These are phyloP conservation scores for Phaeoacremonium minimum DNA, from an alignment of 2,329 filamentous ascomycete genomes.

Conservation along the genomic window DNA sequence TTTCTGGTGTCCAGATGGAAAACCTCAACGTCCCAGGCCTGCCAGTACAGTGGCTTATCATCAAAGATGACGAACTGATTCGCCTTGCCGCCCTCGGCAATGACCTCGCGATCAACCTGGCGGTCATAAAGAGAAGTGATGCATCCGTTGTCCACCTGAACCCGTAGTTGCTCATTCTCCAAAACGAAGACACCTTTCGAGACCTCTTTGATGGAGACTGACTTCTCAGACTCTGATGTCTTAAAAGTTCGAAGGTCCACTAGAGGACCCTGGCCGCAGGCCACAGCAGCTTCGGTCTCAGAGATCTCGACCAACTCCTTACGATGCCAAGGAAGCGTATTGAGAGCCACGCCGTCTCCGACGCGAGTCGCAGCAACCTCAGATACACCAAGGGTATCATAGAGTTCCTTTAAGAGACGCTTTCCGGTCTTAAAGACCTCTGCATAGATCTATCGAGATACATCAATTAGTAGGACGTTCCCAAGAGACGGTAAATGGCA, in stretches of 20 bases:
- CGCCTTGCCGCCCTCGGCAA: slow-evolving; percentile 69
- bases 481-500: no score
- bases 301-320: slow-evolving; percentile 67
- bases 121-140: slow-evolving; percentile 85
- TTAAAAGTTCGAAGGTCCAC: slow-evolving; percentile 48
- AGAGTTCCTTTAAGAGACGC: slow-evolving; percentile 65
- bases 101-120: slow-evolving; percentile 67
- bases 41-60: slow-evolving; percentile 96
- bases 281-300: slow-evolving; percentile 45
- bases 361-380: slow-evolving; percentile 32
- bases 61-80: slow-evolving; percentile 95
- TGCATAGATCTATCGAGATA: slow-evolving; percentile 61
- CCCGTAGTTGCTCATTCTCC: slow-evolving; percentile 70
- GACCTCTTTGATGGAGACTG: slow-evolving; percentile 47
- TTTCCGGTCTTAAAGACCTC: slow-evolving; percentile 75
- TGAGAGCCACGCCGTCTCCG: slow-evolving; percentile 61
- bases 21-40: slow-evolving; percentile 97
- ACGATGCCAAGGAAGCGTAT: slow-evolving; percentile 84
- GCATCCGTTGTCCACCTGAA: slow-evolving; percentile 68
- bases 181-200: slow-evolving; percentile 67
- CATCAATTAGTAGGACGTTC: no score
- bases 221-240: slow-evolving; percentile 33
- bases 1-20: slow-evolving; percentile 86
- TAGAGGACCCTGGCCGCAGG: slow-evolving; percentile 51
- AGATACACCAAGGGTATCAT: slow-evolving; percentile 61